These are phyloP conservation scores for Schizosaccharomyces versatilis DNA, from an alignment of 1,139 yeast genomes.

Conservation along the genomic window DNA sequence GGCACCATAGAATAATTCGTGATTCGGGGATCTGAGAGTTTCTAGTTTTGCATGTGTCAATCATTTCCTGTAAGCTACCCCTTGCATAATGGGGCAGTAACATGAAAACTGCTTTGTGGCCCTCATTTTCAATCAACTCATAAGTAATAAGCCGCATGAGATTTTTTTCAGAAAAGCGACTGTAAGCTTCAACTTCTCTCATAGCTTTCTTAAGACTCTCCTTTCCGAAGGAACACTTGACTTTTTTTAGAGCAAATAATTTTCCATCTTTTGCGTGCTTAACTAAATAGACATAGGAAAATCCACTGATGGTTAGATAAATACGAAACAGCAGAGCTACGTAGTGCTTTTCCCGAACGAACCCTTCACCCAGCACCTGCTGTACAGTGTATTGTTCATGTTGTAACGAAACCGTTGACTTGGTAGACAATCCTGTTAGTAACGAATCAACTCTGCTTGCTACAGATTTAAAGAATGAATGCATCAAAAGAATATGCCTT, in stretches of 20 bases:
- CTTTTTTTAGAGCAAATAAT: constrained; percentile 57
- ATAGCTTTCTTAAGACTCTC: constrained; percentile 52
- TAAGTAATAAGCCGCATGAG: constrained; percentile 41
- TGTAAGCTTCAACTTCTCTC: constrained; percentile 55
- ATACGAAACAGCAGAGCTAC: background rate
- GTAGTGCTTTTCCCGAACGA: background rate
- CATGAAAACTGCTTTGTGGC: constrained; percentile 55
- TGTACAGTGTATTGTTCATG: constrained; percentile 26
- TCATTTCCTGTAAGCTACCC: constrained; percentile 59
- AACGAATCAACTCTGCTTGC: too few relatives aligned
- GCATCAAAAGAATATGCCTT: too few relatives aligned
- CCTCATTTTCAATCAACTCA: constrained; percentile 49
- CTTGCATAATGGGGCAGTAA: constrained; percentile 44
- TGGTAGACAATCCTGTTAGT: background rate
- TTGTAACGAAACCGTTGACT: constrained; percentile 17
- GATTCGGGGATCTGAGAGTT: constrained; percentile 32
- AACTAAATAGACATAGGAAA: constrained; percentile 71
- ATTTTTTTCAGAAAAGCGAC: constrained; percentile 44
- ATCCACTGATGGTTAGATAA: constrained; percentile 25
- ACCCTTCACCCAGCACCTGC: constrained; percentile 59
- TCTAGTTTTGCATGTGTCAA: constrained; percentile 40
- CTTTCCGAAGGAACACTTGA: constrained; percentile 69
- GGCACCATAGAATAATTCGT: constrained; percentile 38
- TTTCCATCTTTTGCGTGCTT: constrained; percentile 27
- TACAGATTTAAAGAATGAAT: too few relatives aligned